These are phyloP conservation scores for Hypoxylon fuscum DNA, from an alignment of 495 filamentous ascomycete species.

Conservation along the genomic window DNA sequence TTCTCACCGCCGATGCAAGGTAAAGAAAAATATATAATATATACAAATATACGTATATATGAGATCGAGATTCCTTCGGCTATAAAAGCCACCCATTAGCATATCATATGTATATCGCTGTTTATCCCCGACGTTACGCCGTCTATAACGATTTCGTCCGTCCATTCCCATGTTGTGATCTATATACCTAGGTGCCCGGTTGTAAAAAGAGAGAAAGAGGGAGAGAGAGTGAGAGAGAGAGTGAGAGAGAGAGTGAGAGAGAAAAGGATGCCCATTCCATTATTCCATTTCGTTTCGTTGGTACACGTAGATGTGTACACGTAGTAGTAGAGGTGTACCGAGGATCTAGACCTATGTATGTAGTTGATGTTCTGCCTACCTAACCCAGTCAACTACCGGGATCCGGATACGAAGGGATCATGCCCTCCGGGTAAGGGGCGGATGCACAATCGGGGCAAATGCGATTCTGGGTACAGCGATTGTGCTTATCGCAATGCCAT, in stretches of 20 bases:
- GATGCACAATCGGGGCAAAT: constrained; percentile 38
- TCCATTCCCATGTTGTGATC: too few species aligned
- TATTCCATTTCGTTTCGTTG: background rate
- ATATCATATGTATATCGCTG: constrained; percentile 15
- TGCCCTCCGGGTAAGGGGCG: constrained; percentile 28
- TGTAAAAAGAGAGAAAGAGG: too few species aligned
- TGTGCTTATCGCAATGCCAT: constrained; percentile 45
- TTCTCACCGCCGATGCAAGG: constrained; percentile 24
- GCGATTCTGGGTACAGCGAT: constrained; percentile 36
- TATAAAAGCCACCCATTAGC: constrained; percentile 15
- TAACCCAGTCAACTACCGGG: constrained; percentile 21
- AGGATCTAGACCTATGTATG: too few species aligned
- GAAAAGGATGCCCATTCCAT: constrained; percentile 5
- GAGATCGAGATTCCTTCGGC: background rate
- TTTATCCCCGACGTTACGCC: constrained; percentile 18
- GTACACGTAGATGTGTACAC: too few species aligned
- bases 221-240: too few species aligned
- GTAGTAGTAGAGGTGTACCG: background rate
- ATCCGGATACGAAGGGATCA: constrained; percentile 36
- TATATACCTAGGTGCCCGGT: too few species aligned
- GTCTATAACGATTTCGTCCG: constrained; percentile 34
- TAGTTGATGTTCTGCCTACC: too few species aligned
- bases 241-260: constrained; percentile 3
- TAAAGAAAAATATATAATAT: too few species aligned
- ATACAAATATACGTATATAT: too few species aligned